Conservation (phyloP, 257 asterid species). For the Echites panduratus region DNA sequence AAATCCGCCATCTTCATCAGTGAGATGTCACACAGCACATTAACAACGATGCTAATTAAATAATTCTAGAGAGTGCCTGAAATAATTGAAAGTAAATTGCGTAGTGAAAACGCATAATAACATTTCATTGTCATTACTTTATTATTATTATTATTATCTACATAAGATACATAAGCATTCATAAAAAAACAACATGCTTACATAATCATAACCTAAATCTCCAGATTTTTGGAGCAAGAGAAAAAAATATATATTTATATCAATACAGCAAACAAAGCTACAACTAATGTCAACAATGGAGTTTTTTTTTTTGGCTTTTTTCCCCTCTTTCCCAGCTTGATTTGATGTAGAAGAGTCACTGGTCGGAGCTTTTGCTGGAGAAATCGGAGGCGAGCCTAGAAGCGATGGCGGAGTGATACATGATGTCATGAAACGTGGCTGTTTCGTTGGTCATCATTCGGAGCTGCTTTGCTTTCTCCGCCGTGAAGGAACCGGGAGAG, state of each 20-base stretch:
- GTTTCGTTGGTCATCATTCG: slow-evolving; percentile 53
- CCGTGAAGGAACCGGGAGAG: slow-evolving; percentile 39
- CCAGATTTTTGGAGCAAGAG: neutral
- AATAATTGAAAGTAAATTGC: neutral
- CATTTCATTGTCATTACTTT: neutral
- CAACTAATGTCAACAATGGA: neutral
- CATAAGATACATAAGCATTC: neutral
- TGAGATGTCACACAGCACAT: neutral
- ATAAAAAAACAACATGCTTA: neutral
- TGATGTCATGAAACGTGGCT: slow-evolving; percentile 57
- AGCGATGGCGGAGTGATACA: slow-evolving; percentile 88
- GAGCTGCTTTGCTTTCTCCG: slow-evolving; percentile 72
- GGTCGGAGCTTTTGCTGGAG: slow-evolving; percentile 9
- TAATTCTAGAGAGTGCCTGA: no score
- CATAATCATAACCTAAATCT: neutral
- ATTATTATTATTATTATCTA: neutral
- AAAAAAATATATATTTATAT: neutral
- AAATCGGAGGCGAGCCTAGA: slow-evolving; percentile 68
- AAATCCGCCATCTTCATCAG: neutral
- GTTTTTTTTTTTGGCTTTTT: neutral
- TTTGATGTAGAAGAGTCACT: neutral
- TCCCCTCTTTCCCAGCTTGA: neutral
- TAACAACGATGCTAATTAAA: neutral
- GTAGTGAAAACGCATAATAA: neutral
- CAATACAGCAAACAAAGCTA: neutral